A percentile compares a stretch with the other conserved stretches of the same genome.
These are phyloP conservation scores for Hemileia vastatrix DNA, from an alignment of 1,284 basidiomycete species.

Conservation along the genomic window DNA sequence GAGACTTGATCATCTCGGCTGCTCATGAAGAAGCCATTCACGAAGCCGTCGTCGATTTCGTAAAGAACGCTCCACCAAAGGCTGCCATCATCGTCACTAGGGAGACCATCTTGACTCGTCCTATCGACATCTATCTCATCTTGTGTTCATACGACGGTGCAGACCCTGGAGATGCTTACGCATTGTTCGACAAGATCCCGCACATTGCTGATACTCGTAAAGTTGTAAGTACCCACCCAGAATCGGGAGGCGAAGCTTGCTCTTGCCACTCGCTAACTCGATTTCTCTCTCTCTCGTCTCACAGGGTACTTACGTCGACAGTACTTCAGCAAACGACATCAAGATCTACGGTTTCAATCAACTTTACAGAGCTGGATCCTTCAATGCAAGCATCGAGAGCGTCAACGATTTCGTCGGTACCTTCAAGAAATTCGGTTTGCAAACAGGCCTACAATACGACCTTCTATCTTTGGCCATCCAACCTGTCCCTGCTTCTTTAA, in stretches of 20 bases:
- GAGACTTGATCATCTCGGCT: background rate
- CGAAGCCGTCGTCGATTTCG: background rate
- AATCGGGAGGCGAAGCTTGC: background rate
- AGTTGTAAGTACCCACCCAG: background rate
- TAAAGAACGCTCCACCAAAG: constrained; percentile 10
- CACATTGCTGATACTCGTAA: constrained; percentile 8
- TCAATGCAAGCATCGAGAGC: background rate
- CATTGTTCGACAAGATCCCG: constrained; percentile 16
- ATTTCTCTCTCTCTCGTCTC: background rate
- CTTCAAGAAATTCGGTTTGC: background rate
- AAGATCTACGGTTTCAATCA: background rate
- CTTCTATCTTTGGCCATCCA: constrained; percentile 16
- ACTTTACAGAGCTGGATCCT: background rate
- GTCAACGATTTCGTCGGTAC: background rate
- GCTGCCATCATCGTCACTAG: constrained; percentile 21
- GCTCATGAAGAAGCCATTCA: background rate
- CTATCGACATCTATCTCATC: constrained; percentile 4
- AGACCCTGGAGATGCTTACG: constrained; percentile 3
- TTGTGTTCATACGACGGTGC: constrained; percentile 21
- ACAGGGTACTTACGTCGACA: background rate
- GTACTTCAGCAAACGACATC: background rate
- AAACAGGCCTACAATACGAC: constrained; percentile 3
- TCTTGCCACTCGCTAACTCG: background rate
- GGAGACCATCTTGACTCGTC: background rate
- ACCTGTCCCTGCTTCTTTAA: constrained; percentile 10